phyloP scores from a whole-genome alignment of 305 asterid species.

The Ajuga reptans region DNA sequence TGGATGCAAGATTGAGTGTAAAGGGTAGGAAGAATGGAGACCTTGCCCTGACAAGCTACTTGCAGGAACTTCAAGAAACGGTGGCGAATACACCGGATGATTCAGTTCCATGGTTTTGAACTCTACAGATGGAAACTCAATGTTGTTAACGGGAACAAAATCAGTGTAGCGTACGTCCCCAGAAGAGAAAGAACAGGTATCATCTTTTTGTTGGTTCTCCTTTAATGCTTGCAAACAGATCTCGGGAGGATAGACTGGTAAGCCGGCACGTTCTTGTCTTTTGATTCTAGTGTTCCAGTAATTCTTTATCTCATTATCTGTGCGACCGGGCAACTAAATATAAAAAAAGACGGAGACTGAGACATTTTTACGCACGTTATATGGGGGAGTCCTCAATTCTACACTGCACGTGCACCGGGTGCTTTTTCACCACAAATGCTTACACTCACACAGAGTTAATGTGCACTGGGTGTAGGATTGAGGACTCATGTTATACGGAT shows the following conservation, averaged over 20 bases:
- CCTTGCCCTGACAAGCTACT: slow-evolving; percentile 29
- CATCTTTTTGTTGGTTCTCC: slow-evolving; percentile 35
- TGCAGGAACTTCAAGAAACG: slow-evolving; percentile 32
- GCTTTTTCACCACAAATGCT: too few relatives aligned
- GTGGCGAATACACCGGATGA: slow-evolving; percentile 23
- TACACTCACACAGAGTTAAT: too few relatives aligned
- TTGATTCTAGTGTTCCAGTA: slow-evolving; percentile 64
- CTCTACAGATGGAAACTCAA: slow-evolving; percentile 34
- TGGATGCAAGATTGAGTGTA: slow-evolving; percentile 31
- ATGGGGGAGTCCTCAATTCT: not conserved
- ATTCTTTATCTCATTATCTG: slow-evolving; percentile 73
- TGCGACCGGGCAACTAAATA: slow-evolving; percentile 63
- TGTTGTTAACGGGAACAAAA: slow-evolving; percentile 25
- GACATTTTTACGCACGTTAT: not conserved
- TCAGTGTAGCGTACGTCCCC: slow-evolving; percentile 27
- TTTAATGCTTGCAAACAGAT: slow-evolving; percentile 27
- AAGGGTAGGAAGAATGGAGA: slow-evolving; percentile 24
- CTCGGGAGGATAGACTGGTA: slow-evolving; percentile 50
- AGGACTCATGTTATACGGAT: not conserved
- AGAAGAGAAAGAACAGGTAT: slow-evolving; percentile 24
- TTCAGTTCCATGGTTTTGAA: slow-evolving; percentile 28
- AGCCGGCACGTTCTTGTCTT: slow-evolving; percentile 52
- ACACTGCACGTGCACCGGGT: too few relatives aligned
- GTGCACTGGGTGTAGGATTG: too few relatives aligned
- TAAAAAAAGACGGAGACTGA: not conserved